Base-by-base conservation (phyloP, 164 flowering plant species). In the Amborella trichopoda region DNA sequence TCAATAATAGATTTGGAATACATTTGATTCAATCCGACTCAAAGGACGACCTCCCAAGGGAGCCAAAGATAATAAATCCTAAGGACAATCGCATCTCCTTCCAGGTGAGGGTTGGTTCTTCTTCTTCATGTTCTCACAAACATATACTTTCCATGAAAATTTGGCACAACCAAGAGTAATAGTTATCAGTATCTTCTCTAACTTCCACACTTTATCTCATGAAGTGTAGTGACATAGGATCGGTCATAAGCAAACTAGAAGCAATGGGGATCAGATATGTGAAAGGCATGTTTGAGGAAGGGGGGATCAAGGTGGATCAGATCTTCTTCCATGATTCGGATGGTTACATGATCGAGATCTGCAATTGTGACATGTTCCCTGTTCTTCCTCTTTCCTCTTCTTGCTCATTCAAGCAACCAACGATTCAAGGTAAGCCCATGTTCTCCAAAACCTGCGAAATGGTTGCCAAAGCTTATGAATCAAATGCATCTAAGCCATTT, bases 351-450 rank as follows among this genome's bases (percentile, higher is more conserved):
- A 61, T 86, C 17, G 95, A 86, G 67, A 48, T 86, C 42, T 82
- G 93, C 78, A 76, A 86, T 64, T 86, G 95, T 36, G 80, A 82
- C 4, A 75, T 76, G 44, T 57, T 86, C 39, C 95, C 93, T 1
- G 42, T 82, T 13, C 44, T 80, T 37, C 91, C 90, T 3, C 34
- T 81, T 41, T 64, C 76, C 22, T 44, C 81, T 28, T 73, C 68
- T n/a, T n/a, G n/a, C n/a, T n/a, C n/a, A n/a, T n/a, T n/a, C n/a
- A n/a, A n/a, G n/a, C n/a, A n/a, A n/a, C n/a, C n/a, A n/a, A n/a
- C n/a, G n/a, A n/a, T n/a, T n/a, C n/a, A n/a, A n/a, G n/a, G n/a
- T n/a, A n/a, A n/a, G n/a, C n/a, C n/a, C n/a, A n/a, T n/a, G n/a
- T n/a, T n/a, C n/a, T n/a, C n/a, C n/a, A n/a, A n/a, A n/a, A n/a